These are phyloP conservation scores for Paecilomyces variotii DNA, from an alignment of 2,329 filamentous ascomycete species.

Conservation along the genomic window DNA sequence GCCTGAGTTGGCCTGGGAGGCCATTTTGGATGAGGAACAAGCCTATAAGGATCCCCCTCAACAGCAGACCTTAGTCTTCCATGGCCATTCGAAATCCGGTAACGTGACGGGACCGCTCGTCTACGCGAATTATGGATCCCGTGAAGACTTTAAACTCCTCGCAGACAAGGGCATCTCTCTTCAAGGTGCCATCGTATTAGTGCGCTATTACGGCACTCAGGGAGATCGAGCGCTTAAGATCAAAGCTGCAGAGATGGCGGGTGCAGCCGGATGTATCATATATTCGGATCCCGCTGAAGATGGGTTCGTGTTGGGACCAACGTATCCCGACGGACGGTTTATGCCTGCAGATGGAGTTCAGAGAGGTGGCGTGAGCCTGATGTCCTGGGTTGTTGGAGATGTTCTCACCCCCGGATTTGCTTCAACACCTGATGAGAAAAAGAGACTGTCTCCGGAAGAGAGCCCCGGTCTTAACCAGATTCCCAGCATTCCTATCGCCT, in stretches of 20 bases:
- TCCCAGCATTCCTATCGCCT: constrained; percentile 81
- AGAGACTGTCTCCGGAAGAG: constrained; percentile 61
- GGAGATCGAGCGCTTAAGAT: constrained; percentile 71
- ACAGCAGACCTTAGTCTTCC: constrained; percentile 70
- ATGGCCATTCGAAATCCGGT: constrained; percentile 80
- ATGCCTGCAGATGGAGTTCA: constrained; percentile 78
- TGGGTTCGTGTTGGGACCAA: constrained; percentile 64
- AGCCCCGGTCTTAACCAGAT: constrained; percentile 70
- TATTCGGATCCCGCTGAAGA: constrained; percentile 87
- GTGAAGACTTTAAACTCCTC: constrained; percentile 70
- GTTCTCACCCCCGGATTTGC: constrained; percentile 85
- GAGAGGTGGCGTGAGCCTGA: constrained; percentile 70
- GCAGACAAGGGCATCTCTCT: constrained; percentile 63
- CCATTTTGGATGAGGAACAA: constrained; percentile 74
- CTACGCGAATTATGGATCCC: constrained; percentile 86
- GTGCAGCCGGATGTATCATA: constrained; percentile 79
- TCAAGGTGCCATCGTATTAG: constrained; percentile 73
- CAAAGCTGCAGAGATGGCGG: constrained; percentile 79
- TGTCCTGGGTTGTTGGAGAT: constrained; percentile 79
- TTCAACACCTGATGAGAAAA: constrained; percentile 39
- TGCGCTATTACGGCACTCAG: constrained; percentile 70
- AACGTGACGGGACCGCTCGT: constrained; percentile 79
- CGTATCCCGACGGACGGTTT: constrained; percentile 68
- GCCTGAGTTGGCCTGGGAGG: constrained; percentile 65
- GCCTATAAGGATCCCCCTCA: constrained; percentile 54